A percentile compares a stretch with the other conserved stretches of the same genome.
Evolutionary conservation across 306 rosid species (phyloP).

Genomic region (Notholithocarpus densiflorus): DNA sequence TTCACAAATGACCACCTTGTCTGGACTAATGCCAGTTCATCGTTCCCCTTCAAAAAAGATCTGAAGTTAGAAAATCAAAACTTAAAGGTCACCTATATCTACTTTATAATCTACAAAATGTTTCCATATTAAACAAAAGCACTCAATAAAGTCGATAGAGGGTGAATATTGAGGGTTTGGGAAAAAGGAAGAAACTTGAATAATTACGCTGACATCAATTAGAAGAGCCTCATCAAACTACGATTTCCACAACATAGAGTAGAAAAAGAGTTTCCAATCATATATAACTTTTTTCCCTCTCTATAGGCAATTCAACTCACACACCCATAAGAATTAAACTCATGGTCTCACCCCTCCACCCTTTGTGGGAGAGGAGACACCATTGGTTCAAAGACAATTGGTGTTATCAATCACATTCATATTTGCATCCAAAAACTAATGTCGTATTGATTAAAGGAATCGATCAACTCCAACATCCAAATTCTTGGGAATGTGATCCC

Average conservation of each 20-base stretch:
- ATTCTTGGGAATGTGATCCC: too few relatives aligned
- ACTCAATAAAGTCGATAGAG: not conserved
- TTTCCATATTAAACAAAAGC: not conserved
- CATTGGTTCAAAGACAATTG: not conserved
- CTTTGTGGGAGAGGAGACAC: not conserved
- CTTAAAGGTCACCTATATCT: not conserved
- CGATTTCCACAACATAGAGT: not conserved
- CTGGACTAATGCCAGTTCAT: slow-evolving; percentile 93
- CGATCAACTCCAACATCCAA: too few relatives aligned
- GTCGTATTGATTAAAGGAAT: too few relatives aligned
- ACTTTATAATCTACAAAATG: not conserved
- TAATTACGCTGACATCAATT: not conserved
- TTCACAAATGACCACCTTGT: slow-evolving; percentile 96
- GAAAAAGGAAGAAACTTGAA: not conserved
- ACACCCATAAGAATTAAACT: not conserved
- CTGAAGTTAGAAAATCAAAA: slow-evolving; percentile 13
- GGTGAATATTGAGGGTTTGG: not conserved
- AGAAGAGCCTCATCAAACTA: not conserved
- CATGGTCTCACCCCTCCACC: not conserved
- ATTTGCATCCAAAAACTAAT: not conserved
- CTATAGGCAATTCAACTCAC: not conserved
- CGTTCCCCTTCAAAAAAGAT: slow-evolving; percentile 62
- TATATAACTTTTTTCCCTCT: too few relatives aligned
- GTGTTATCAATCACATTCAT: not conserved
- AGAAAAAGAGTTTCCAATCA: not conserved